A percentile compares a stretch with the other conserved stretches of the same genome.
Evolutionary conservation across 1,284 basidiomycete species (phyloP).

Genomic region (Cerrena zonata): DNA sequence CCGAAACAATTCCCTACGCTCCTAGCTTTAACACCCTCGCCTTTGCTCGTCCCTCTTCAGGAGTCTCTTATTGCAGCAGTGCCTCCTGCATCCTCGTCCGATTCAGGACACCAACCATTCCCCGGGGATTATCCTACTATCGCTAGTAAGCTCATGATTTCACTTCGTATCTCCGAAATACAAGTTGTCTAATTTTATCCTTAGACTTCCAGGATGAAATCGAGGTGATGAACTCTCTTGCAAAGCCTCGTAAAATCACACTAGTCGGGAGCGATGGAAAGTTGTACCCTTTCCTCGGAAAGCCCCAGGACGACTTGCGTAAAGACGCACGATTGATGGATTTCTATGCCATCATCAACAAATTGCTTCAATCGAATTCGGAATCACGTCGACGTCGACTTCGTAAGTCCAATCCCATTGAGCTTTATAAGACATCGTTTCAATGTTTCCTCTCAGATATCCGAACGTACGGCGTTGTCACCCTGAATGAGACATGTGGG

Average conservation of each 20-base stretch:
- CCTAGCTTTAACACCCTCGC: slow-evolving; percentile 52
- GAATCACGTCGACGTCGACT: slow-evolving; percentile 87
- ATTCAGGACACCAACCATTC: slow-evolving; percentile 77
- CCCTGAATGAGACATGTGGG: slow-evolving; percentile 95
- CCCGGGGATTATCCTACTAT: slow-evolving; percentile 76
- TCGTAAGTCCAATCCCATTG: slow-evolving; percentile 45
- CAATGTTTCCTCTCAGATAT: slow-evolving; percentile 55
- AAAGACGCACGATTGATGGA: slow-evolving; percentile 99
- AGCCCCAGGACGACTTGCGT: slow-evolving; percentile 95
- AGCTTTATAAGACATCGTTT: not conserved
- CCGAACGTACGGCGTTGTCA: slow-evolving; percentile 93
- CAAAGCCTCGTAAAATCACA: slow-evolving; percentile 88
- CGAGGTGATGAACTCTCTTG: slow-evolving; percentile 89
- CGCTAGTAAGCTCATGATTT: slow-evolving; percentile 41
- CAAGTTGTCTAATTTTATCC: not conserved
- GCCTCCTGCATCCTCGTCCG: slow-evolving; percentile 65
- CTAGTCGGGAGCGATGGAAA: slow-evolving; percentile 82
- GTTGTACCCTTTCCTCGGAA: slow-evolving; percentile 88
- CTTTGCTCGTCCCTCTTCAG: slow-evolving; percentile 86
- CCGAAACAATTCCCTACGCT: slow-evolving; percentile 61
- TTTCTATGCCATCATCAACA: slow-evolving; percentile 97
- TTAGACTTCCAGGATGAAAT: slow-evolving; percentile 78
- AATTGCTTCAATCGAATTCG: slow-evolving; percentile 88
- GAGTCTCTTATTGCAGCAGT: slow-evolving; percentile 87
- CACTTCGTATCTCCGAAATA: not conserved